phyloP scores from a whole-genome alignment of 352 stramenopile species.

The Plasmopara muralis region DNA sequence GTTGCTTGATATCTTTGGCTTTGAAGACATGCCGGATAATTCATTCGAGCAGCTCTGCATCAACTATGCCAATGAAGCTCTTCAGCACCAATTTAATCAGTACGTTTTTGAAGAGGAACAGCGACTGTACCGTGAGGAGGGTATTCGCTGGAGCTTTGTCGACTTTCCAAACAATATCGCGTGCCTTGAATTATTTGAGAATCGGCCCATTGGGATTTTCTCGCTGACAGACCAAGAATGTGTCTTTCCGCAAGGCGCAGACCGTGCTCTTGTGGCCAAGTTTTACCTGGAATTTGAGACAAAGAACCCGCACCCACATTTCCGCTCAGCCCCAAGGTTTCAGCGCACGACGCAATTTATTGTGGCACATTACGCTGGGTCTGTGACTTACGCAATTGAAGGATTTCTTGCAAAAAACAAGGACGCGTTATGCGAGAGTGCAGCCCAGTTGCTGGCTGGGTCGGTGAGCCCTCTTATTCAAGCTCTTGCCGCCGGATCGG shows the following conservation, averaged over 20 bases:
- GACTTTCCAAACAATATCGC: slow-evolving; percentile 75
- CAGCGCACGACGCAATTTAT: slow-evolving; percentile 70
- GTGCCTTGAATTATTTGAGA: slow-evolving; percentile 79
- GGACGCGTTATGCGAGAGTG: slow-evolving; percentile 78
- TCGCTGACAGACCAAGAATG: slow-evolving; percentile 80
- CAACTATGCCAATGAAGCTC: slow-evolving; percentile 85
- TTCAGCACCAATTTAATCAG: slow-evolving; percentile 87
- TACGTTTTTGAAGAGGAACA: slow-evolving; percentile 91
- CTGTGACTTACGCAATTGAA: slow-evolving; percentile 69
- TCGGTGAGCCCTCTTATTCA: slow-evolving; percentile 63
- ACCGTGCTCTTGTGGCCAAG: slow-evolving; percentile 70
- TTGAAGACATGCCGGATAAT: slow-evolving; percentile 83
- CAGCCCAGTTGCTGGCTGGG: slow-evolving; percentile 40
- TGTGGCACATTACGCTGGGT: slow-evolving; percentile 81
- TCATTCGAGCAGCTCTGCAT: slow-evolving; percentile 89
- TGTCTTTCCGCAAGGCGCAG: slow-evolving; percentile 66
- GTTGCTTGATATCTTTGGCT: slow-evolving; percentile 86
- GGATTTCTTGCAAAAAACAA: slow-evolving; percentile 90
- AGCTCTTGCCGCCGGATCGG: slow-evolving; percentile 29
- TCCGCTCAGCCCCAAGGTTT: slow-evolving; percentile 36
- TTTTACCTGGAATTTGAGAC: slow-evolving; percentile 70
- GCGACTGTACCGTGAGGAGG: slow-evolving; percentile 64
- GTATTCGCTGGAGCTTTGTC: slow-evolving; percentile 66
- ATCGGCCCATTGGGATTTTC: slow-evolving; percentile 70
- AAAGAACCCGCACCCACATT: slow-evolving; percentile 48